Evolutionary conservation across 2,329 filamentous ascomycete genomes (phyloP), one percentile per base, ranked within the genome.

Genomic region (Ceratocystis huliohia): DNA sequence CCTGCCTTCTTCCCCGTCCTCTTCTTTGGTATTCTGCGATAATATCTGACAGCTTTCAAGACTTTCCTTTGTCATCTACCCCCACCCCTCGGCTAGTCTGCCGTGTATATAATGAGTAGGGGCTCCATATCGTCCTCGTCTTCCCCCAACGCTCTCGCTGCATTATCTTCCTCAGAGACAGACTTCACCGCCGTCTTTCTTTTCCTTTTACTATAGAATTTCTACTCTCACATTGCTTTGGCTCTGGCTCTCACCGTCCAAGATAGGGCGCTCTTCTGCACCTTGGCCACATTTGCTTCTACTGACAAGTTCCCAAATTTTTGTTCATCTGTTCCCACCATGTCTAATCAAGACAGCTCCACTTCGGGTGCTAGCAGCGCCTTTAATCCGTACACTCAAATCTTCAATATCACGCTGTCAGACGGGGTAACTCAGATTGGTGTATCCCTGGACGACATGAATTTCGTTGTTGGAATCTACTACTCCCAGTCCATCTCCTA

Each of bases 401-500:
- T 28, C 7, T 30, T 65, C 6, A 61, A 37, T 1, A 7, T 65
- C 3, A 28, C 57, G 2, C n/a, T 25, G 7, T 25, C 53, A 4
- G 50, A 65, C 8, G 53, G 53, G 3, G 53, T 65, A 8, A 61
- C 64, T 15, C 22, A 22, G 8, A 48, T 61, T 15, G 28, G 53
- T 1, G 28, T 65, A 3, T n/a, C 56, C 10, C n/a, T 65, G 3
- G 22, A 46, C 17, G n/a, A 30, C 20, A 37, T 80, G 61, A 74
- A 79, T 69, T 48, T 61, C 28, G 70, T 73, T 63, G 74, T 74
- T 68, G 69, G 71, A 28, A 72, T 73, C 37, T 72, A 73, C 50
- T 68, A 74, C 69, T 75, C 73, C 70, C 73, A 76, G 30, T 73
- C 73, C 72, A 84, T 89, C 78, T 87, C 85, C 75, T 89, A 87